Evolutionary conservation across 345 rosid species (phyloP).

Genomic region (Eucalyptus cloeziana): DNA sequence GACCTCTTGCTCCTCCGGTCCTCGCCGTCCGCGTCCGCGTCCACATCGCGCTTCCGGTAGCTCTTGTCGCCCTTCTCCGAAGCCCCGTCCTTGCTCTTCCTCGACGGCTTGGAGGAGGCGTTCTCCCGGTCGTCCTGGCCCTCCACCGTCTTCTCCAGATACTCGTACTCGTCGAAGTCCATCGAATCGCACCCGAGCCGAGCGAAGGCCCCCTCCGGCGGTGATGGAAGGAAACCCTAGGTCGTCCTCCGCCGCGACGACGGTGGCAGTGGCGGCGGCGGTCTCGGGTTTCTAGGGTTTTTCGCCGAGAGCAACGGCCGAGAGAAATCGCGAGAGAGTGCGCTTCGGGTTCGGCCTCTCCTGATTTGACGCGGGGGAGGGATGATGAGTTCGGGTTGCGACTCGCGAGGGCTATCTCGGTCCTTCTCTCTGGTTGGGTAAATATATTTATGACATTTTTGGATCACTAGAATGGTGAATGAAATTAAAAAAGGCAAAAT

Average conservation of each 20-base stretch:
- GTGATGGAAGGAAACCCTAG: background rate
- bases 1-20: constrained; percentile 51
- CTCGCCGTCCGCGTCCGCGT: constrained; percentile 30
- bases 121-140: constrained; percentile 23
- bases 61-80: constrained; percentile 54
- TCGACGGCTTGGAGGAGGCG: constrained; percentile 18
- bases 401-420: background rate
- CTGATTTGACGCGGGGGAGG: background rate
- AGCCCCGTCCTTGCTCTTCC: constrained; percentile 13
- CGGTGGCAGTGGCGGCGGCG: background rate
- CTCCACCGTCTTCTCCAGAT: constrained; percentile 81
- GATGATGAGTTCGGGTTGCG: no score
- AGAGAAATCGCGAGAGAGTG: background rate
- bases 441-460: background rate
- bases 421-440: background rate
- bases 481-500: background rate
- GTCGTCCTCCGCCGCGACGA: background rate
- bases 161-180: constrained; percentile 96
- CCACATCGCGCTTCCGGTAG: constrained; percentile 57
- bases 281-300: background rate
- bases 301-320: background rate
- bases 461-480: background rate
- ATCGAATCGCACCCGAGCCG: constrained; percentile 4
- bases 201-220: background rate
- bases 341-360: background rate